These are phyloP conservation scores for Populus ilicifolia DNA, from an alignment of 345 rosid genomes.

Conservation along the genomic window DNA sequence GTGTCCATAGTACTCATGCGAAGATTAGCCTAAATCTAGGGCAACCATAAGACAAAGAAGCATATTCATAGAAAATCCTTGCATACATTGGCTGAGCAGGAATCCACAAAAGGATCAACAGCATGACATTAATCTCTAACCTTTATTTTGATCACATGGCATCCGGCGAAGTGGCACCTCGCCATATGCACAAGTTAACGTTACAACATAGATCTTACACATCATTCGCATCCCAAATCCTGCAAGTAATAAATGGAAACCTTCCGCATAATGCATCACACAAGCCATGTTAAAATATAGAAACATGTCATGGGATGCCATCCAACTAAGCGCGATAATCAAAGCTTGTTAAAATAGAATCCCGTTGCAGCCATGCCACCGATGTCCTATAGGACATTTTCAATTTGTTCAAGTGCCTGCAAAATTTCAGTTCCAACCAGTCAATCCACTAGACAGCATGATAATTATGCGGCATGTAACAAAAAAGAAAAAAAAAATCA, in stretches of 20 bases:
- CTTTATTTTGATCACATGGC: background rate
- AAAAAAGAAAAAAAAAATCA: background rate
- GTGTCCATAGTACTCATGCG: background rate
- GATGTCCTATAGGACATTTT: slow-evolving; percentile 34
- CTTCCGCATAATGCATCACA: background rate
- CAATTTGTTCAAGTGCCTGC: slow-evolving; percentile 59
- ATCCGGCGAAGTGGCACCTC: background rate
- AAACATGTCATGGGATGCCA: background rate
- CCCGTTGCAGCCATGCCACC: slow-evolving; percentile 20
- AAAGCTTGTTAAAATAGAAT: slow-evolving; percentile 7
- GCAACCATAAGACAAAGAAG: background rate
- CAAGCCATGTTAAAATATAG: slow-evolving; percentile 5
- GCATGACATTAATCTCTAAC: background rate
- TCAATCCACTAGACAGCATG: background rate
- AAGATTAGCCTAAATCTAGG: background rate
- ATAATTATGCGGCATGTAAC: background rate
- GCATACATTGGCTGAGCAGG: background rate
- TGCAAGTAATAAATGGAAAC: background rate
- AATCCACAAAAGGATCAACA: background rate
- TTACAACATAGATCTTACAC: background rate
- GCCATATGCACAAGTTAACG: background rate
- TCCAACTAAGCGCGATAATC: background rate
- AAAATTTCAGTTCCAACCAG: background rate
- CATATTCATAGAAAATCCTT: background rate
- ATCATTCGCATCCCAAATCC: background rate